These are phyloP conservation scores for Tolypocladium capitatum DNA, from an alignment of 2,329 filamentous ascomycete genomes.

Conservation along the genomic window DNA sequence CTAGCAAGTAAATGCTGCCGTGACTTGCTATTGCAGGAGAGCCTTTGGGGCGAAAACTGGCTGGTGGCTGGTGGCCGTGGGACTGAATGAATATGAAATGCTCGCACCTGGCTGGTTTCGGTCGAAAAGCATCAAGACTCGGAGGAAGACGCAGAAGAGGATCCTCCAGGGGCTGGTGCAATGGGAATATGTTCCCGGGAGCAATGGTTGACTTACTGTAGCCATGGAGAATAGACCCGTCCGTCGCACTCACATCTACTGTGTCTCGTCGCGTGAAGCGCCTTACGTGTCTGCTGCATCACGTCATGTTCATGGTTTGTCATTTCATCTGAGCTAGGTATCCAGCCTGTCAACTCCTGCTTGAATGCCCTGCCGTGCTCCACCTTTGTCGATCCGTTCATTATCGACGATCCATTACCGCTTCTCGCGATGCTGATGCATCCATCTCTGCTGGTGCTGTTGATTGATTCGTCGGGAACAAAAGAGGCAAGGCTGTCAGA, in stretches of 20 bases:
- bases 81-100: background rate
- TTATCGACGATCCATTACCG: background rate
- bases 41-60: background rate
- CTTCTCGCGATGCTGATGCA: background rate
- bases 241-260: background rate
- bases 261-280: background rate
- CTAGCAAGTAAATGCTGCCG: conserved; percentile 29
- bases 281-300: background rate
- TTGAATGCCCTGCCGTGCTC: background rate
- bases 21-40: background rate
- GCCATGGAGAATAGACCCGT: conserved; percentile 2
- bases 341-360: background rate
- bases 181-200: background rate
- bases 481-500: background rate
- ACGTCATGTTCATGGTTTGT: background rate
- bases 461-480: background rate
- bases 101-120: background rate
- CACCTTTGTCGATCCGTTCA: background rate
- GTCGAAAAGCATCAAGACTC: background rate
- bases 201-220: conserved; percentile 1
- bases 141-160: conserved; percentile 1
- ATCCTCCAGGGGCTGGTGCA: conserved; percentile 1
- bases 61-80: background rate
- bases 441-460: background rate
- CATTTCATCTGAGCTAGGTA: background rate